These are phyloP conservation scores for Penicillium oxalicum DNA, from an alignment of 2,329 filamentous ascomycete species.

Conservation along the genomic window DNA sequence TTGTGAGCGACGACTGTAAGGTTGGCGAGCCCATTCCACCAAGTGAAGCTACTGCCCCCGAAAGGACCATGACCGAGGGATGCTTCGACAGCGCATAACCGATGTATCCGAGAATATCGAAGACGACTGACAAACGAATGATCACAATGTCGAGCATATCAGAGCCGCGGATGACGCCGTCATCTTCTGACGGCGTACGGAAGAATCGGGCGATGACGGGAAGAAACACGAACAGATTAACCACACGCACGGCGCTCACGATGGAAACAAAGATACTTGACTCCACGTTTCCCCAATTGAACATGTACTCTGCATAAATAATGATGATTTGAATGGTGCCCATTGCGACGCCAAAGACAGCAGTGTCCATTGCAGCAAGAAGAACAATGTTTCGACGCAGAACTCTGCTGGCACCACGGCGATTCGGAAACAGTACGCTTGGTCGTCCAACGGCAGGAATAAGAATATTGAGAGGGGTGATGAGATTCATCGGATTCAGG, in stretches of 20 bases:
- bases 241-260: conserved; percentile 70
- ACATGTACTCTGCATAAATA: conserved; percentile 74
- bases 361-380: conserved; percentile 72
- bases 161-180: conserved; percentile 58
- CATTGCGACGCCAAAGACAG: conserved; percentile 75
- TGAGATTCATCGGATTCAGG: conserved; percentile 56
- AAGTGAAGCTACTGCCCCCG: conserved; percentile 66
- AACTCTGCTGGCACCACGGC: conserved; percentile 52
- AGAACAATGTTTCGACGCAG: conserved; percentile 77
- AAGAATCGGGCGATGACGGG: conserved; percentile 72
- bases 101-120: conserved; percentile 68
- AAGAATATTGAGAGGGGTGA: conserved; percentile 72
- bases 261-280: conserved; percentile 74
- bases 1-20: conserved; percentile 76
- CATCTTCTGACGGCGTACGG: conserved; percentile 41
- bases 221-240: conserved; percentile 67
- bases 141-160: conserved; percentile 72
- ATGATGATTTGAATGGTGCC: conserved; percentile 75
- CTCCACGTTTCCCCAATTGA: conserved; percentile 76
- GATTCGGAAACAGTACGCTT: conserved; percentile 34
- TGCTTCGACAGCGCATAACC: conserved; percentile 65
- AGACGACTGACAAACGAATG: conserved; percentile 66
- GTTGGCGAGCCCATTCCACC: conserved; percentile 83
- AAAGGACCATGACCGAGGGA: conserved; percentile 60
- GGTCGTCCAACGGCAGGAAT: conserved; percentile 52